Evolutionary conservation across 2,329 filamentous ascomycete species (phyloP), one percentile per base, ranked within the genome.

Genomic region (Dactylellina leptospora): DNA sequence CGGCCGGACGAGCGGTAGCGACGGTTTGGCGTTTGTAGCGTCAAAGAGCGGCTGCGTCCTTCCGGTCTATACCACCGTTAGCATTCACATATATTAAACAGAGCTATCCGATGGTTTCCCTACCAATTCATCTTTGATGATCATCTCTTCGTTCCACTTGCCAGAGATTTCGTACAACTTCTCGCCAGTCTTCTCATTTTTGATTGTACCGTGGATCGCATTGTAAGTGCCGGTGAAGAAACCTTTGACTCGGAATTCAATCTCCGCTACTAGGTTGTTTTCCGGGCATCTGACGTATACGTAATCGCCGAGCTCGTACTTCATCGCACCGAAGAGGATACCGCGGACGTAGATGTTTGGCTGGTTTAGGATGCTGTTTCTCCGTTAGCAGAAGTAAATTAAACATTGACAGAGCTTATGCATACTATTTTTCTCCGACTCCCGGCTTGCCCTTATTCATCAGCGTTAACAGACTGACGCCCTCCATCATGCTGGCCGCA

Each of bases 281-380:
- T 97, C 93, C 0, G 93, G 92, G 79, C 95, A 97, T 75, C 89
- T 86, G 18, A 99, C 91, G 77, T 92, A 91, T 79, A 93, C 96
- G 82, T 96, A 93, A 79, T 97, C 93, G 74, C 93, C 95, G 5
- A 99, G 87, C 82, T 99, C 95, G 80, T 97, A 99, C 81, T 97
- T 97, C 95, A 99, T 97, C 80, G 97, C 97, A 50, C 95, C 95
- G 78, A 99, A 97, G 6, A 99, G 84, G 71, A 99, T 97, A 33
- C 95, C 93, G 74, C 95, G 87, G 20, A 93, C 95, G 80, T 99
- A 99, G 92, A 99, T 99, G 82, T 99, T 99, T 16, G 95, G 95
- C 78, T 99, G 95, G 3, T 95, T 97, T 56, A 97, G 82, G 78
- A 96, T 91, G 13, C 59, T 27, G 11, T 42, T 20, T 3, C 4